A percentile compares a stretch with the other conserved stretches of the same genome.
These are phyloP conservation scores for Aspergillus bombycis DNA, from an alignment of 2,329 filamentous ascomycete genomes.

Conservation along the genomic window DNA sequence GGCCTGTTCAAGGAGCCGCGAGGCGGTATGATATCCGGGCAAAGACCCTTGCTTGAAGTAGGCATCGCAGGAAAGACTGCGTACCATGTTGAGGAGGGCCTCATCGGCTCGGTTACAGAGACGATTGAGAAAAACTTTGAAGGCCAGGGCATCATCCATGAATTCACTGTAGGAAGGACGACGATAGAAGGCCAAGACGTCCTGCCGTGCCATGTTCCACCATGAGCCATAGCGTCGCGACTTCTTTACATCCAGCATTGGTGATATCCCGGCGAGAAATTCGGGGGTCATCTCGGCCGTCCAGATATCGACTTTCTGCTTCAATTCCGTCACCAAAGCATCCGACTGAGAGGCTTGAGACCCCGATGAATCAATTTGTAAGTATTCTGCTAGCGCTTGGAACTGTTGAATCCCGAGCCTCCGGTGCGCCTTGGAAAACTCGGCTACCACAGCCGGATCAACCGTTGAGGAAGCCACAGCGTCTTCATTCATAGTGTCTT, in stretches of 20 bases:
- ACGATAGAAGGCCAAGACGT: slow-evolving; percentile 8
- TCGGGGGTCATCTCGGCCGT: slow-evolving; percentile 13
- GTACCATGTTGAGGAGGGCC: not conserved
- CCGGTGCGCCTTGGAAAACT: no score
- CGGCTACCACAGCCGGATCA: no score
- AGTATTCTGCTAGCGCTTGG: no score
- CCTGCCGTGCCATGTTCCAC: slow-evolving; percentile 42
- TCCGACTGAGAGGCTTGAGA: no score
- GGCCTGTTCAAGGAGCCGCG: slow-evolving; percentile 10
- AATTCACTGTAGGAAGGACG: slow-evolving; percentile 16
- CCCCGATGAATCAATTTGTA: no score
- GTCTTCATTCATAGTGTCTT: no score
- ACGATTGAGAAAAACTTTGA: not conserved
- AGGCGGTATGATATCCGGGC: not conserved
- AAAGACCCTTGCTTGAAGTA: not conserved
- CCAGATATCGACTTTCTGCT: slow-evolving; percentile 20
- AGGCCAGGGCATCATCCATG: not conserved
- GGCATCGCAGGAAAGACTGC: no score
- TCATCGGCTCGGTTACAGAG: not conserved
- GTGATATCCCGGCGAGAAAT: slow-evolving; percentile 5
- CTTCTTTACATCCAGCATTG: slow-evolving; percentile 23
- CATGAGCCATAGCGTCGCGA: slow-evolving; percentile 36
- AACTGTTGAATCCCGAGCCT: no score
- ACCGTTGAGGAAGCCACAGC: no score
- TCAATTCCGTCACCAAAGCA: no score